Evolutionary conservation across 2,329 filamentous ascomycete species (phyloP).

Genomic region (Ilyonectria sp.): DNA sequence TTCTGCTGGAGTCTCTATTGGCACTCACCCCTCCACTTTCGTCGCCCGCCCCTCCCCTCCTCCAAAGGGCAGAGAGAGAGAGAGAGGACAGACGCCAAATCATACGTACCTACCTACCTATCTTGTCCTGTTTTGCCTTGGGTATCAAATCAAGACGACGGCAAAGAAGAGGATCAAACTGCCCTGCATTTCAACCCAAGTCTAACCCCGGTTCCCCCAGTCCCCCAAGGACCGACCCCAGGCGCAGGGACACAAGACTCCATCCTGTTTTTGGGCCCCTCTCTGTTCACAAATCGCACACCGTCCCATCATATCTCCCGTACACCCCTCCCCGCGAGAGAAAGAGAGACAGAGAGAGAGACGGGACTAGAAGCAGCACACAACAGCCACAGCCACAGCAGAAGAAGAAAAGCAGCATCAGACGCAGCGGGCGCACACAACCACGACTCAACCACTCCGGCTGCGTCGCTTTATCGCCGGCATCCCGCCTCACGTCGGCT

Average conservation of each 20-base stretch:
- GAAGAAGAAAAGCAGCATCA: constrained; percentile 2
- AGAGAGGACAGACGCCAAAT: not conserved
- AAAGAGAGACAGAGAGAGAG: constrained; percentile 6
- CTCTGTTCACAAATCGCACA: constrained; percentile 11
- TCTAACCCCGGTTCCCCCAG: constrained; percentile 45
- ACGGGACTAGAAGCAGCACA: constrained; percentile 30
- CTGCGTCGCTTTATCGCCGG: constrained; percentile 40
- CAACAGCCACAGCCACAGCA: constrained; percentile 31
- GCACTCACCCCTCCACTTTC: constrained; percentile 26
- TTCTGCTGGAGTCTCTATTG: constrained; percentile 21
- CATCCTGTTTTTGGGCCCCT: constrained; percentile 18
- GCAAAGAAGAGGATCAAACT: constrained; percentile 30
- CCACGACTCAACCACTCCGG: constrained; percentile 37
- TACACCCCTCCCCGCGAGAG: constrained; percentile 34
- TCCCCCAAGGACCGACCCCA: constrained; percentile 13
- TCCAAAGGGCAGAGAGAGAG: constrained; percentile 15
- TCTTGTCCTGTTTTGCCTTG: not conserved
- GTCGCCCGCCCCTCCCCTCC: constrained; percentile 26
- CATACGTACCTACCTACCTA: constrained; percentile 7
- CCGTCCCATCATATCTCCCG: not conserved
- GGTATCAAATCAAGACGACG: constrained; percentile 27
- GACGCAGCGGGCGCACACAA: constrained; percentile 42
- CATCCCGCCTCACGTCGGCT: constrained; percentile 16
- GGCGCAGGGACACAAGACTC: constrained; percentile 23
- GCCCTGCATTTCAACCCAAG: constrained; percentile 38